These are phyloP conservation scores for Moricandia arvensis DNA, from an alignment of 345 rosid genomes.

Conservation along the genomic window DNA sequence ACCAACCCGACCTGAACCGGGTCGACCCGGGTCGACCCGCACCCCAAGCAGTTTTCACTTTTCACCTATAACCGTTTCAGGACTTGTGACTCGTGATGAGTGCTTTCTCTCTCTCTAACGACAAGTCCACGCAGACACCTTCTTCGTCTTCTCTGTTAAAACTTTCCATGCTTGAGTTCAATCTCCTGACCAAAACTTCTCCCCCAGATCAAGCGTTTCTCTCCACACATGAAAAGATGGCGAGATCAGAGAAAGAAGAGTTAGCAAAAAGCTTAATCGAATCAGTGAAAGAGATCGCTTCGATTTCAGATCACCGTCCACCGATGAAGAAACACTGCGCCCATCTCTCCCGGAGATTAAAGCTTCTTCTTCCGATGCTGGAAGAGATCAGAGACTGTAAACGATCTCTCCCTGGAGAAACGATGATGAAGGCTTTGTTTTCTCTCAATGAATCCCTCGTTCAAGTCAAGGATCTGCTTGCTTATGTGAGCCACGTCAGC, in stretches of 20 bases:
- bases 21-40: neutral
- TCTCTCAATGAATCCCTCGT: conserved; percentile 49
- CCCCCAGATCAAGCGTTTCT: neutral
- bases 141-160: conserved; percentile 12
- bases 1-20: neutral
- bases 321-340: conserved; percentile 62
- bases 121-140: conserved; percentile 19
- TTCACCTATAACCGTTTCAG: neutral
- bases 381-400: conserved; percentile 69
- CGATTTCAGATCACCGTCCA: conserved; percentile 47
- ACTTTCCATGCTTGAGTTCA: neutral
- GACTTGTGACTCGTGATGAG: neutral
- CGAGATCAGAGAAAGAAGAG: conserved; percentile 39
- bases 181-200: neutral
- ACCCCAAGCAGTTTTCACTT: neutral
- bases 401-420: conserved; percentile 33
- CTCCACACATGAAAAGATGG: conserved; percentile 37
- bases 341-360: conserved; percentile 64
- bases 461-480: conserved; percentile 63
- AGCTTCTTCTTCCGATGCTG: conserved; percentile 69
- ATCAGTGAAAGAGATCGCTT: conserved; percentile 57
- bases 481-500: conserved; percentile 73
- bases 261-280: conserved; percentile 54
- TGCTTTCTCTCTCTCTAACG: neutral
- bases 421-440: conserved; percentile 39